Conservation (phyloP, 2,329 filamentous ascomycete genomes). For the Helminthosporium solani region DNA sequence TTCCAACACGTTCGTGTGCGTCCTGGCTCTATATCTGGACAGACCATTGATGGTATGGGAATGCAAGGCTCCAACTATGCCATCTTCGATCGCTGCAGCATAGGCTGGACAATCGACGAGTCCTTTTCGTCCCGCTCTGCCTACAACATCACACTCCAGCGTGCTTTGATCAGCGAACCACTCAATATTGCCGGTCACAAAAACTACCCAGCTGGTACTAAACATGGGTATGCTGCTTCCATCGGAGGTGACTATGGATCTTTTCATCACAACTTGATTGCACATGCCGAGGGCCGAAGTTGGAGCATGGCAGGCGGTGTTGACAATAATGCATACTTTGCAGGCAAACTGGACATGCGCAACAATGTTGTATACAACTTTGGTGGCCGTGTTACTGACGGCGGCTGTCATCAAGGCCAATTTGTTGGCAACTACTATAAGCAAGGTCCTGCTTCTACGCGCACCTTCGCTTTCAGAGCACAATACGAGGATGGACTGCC, state of each 20-base stretch:
- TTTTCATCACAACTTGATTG: constrained; percentile 42
- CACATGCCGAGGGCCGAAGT: constrained; percentile 44
- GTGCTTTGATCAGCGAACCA: constrained; percentile 41
- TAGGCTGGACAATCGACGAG: constrained; percentile 42
- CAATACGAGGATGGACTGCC: constrained; percentile 37
- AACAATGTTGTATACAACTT: constrained; percentile 45
- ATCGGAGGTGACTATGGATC: constrained; percentile 39
- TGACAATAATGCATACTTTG: constrained; percentile 32
- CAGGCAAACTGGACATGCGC: constrained; percentile 36
- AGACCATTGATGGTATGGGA: constrained; percentile 40
- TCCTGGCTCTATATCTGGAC: constrained; percentile 31
- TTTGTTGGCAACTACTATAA: constrained; percentile 41
- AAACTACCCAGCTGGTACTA: constrained; percentile 39
- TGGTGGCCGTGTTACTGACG: constrained; percentile 37
- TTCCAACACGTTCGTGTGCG: constrained; percentile 26
- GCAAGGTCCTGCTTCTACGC: constrained; percentile 30
- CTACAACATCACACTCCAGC: constrained; percentile 40
- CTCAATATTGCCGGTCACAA: constrained; percentile 42
- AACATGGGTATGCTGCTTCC: constrained; percentile 18
- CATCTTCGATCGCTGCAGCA: constrained; percentile 40
- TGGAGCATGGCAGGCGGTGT: constrained; percentile 42
- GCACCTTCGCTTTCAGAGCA: constrained; percentile 29
- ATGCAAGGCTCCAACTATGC: constrained; percentile 39
- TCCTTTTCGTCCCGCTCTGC: constrained; percentile 37
- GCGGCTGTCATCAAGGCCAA: constrained; percentile 35